A percentile compares a stretch with the other conserved stretches of the same genome.
phyloP scores from a whole-genome alignment of 305 asterid species.

The Plantago coronopus region DNA sequence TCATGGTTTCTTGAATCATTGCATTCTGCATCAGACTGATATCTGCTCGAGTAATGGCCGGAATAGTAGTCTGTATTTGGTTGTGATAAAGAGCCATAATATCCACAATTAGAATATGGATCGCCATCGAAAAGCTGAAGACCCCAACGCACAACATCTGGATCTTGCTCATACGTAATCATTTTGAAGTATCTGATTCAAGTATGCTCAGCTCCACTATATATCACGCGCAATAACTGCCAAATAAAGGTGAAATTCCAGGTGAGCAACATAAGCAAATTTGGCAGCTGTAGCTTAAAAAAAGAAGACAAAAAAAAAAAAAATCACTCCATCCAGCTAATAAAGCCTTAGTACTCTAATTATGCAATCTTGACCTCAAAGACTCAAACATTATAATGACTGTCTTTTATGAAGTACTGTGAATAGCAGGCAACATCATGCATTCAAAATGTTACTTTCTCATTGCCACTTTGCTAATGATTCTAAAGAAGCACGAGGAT shows the following conservation, averaged over 20 bases:
- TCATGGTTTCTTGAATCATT: constrained; percentile 36
- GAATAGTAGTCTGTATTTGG: constrained; percentile 49
- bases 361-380: no score
- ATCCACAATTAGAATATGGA: constrained; percentile 72
- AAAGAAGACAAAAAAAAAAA: no score
- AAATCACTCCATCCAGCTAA: background rate
- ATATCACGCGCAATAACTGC: constrained; percentile 26
- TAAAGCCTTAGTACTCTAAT: background rate
- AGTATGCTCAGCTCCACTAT: constrained; percentile 20
- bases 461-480: background rate
- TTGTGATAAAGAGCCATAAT: constrained; percentile 49
- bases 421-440: background rate
- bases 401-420: background rate
- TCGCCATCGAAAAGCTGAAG: constrained; percentile 85
- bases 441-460: background rate
- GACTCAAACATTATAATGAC: background rate
- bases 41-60: constrained; percentile 45
- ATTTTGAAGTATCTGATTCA: constrained; percentile 32
- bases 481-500: background rate
- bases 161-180: constrained; percentile 88
- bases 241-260: constrained; percentile 21
- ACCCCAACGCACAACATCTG: constrained; percentile 93
- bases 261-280: constrained; percentile 14
- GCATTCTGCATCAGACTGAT: constrained; percentile 42
- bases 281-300: no score